Evolutionary conservation across 306 rosid species (phyloP).

Genomic region (Cucurbita maxima): DNA sequence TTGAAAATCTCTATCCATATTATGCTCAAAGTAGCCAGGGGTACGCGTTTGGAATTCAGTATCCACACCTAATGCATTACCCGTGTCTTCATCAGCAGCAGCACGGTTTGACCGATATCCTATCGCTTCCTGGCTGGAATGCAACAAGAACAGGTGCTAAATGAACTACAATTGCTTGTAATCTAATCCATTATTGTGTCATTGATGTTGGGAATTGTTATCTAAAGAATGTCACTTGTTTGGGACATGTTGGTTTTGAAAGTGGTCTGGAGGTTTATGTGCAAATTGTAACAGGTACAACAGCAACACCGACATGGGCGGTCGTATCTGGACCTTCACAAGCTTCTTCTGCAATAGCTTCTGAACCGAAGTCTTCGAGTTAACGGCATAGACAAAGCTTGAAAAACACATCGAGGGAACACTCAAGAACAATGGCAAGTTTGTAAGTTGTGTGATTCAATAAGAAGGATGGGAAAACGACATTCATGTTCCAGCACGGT

Average conservation of each 20-base stretch:
- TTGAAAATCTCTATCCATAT: conserved; percentile 52
- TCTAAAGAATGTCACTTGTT: conserved; percentile 1
- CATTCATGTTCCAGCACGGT: neutral
- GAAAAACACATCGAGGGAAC: neutral
- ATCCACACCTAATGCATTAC: conserved; percentile 52
- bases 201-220: neutral
- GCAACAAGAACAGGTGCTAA: conserved; percentile 41
- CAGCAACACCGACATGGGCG: conserved; percentile 9
- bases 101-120: conserved; percentile 39
- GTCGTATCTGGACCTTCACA: conserved; percentile 19
- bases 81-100: conserved; percentile 63
- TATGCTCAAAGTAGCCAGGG: conserved; percentile 49
- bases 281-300: conserved; percentile 21
- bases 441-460: neutral
- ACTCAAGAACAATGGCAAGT: neutral
- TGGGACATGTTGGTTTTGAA: neutral
- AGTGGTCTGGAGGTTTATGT: conserved; percentile 2
- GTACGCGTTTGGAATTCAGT: conserved; percentile 54
- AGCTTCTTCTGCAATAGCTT: conserved; percentile 35
- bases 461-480: neutral
- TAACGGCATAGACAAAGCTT: conserved; percentile 20
- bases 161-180: neutral
- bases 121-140: conserved; percentile 47
- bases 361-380: conserved; percentile 40
- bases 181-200: neutral